These are phyloP conservation scores for Beta vulgaris DNA, from an alignment of 148 eudicot species.

Conservation along the genomic window DNA sequence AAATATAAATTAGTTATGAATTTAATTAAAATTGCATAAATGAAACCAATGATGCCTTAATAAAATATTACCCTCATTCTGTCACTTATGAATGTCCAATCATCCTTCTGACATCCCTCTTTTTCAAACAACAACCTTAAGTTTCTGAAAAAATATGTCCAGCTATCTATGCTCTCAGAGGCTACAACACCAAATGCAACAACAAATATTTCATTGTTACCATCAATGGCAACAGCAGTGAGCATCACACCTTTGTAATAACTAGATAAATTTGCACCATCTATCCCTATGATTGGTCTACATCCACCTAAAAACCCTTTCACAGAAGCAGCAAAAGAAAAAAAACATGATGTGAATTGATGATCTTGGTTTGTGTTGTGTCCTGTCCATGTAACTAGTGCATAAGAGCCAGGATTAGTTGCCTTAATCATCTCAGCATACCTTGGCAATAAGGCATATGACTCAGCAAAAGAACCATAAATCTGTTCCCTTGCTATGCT, in stretches of 20 bases:
- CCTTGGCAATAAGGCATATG: not conserved
- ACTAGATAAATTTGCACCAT: not conserved
- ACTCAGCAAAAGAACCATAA: not conserved
- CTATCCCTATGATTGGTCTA: not conserved
- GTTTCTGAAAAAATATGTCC: too few species aligned
- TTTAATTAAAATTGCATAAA: too few species aligned
- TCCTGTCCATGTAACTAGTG: not conserved
- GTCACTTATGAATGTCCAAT: too few species aligned
- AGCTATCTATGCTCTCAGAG: not conserved
- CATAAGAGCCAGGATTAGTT: too few species aligned
- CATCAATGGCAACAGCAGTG: not conserved
- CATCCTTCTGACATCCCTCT: too few species aligned
- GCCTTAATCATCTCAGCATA: not conserved
- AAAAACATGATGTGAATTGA: not conserved
- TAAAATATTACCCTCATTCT: too few species aligned
- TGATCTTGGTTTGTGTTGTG: not conserved
- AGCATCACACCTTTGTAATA: not conserved
- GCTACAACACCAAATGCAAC: not conserved
- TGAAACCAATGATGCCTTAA: too few species aligned
- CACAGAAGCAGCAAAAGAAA: not conserved
- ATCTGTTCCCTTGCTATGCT: not conserved
- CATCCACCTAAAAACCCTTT: not conserved
- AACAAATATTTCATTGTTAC: not conserved
- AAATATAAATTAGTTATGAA: too few species aligned
- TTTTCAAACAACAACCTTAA: too few species aligned